Evolutionary conservation across 768 basidiomycete genomes (phyloP).

Genomic region (Boletales sp.): DNA sequence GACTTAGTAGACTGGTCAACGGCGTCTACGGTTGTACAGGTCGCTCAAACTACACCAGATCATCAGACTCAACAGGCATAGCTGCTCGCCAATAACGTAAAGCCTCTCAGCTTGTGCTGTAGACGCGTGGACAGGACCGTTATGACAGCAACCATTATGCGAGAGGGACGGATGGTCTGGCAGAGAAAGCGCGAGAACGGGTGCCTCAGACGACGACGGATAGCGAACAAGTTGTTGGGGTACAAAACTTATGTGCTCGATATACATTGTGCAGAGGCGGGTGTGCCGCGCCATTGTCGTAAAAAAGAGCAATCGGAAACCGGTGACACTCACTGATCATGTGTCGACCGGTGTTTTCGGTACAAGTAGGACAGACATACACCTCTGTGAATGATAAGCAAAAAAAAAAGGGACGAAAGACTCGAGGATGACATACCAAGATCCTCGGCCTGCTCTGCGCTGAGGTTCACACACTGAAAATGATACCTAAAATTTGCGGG

Average conservation of each 20-base stretch:
- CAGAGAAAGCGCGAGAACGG: constrained; percentile 27
- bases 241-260: constrained; percentile 36
- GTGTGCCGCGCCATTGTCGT: constrained; percentile 22
- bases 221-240: constrained; percentile 34
- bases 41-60: constrained; percentile 34
- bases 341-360: constrained; percentile 56
- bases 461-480: constrained; percentile 69
- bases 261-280: constrained; percentile 31
- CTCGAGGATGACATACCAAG: constrained; percentile 55
- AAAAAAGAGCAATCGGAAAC: constrained; percentile 27
- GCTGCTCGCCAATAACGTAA: constrained; percentile 34
- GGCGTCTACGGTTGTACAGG: constrained; percentile 23
- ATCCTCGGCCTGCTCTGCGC: constrained; percentile 64
- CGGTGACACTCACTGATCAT: constrained; percentile 74
- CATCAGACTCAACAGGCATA: constrained; percentile 34
- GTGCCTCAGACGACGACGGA: constrained; percentile 31
- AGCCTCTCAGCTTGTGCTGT: constrained; percentile 31
- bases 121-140: constrained; percentile 31
- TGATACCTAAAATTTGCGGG: constrained; percentile 63
- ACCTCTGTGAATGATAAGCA: constrained; percentile 42
- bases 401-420: not conserved
- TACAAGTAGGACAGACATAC: constrained; percentile 56
- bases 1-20: constrained; percentile 4
- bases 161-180: constrained; percentile 31
- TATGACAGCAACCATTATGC: constrained; percentile 30